Percentiles rank a stretch among this genome's conserved stretches.
These are phyloP conservation scores for Rhizopogon rudus DNA, from an alignment of 768 basidiomycete genomes.

Conservation along the genomic window DNA sequence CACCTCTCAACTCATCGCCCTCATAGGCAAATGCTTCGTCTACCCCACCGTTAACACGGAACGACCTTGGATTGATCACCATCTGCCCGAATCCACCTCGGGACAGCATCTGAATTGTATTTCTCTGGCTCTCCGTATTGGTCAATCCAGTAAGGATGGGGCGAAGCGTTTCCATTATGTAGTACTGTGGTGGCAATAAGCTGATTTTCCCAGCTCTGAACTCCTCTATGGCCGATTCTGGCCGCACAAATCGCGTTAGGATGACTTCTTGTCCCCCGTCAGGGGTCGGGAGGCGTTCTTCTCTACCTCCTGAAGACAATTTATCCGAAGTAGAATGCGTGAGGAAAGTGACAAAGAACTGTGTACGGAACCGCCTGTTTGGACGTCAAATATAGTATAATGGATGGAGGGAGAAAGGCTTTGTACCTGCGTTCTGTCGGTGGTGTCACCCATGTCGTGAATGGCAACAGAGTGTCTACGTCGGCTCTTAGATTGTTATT, in stretches of 20 bases:
- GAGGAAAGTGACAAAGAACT: constrained; percentile 66
- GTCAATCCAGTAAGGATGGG: constrained; percentile 39
- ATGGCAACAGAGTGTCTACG: constrained; percentile 48
- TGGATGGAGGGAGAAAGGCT: neutral
- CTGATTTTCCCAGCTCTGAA: constrained; percentile 45
- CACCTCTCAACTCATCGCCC: constrained; percentile 66
- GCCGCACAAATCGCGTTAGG: constrained; percentile 61
- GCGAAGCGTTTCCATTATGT: constrained; percentile 59
- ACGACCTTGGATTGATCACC: constrained; percentile 48
- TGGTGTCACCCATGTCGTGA: constrained; percentile 78
- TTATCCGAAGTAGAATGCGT: constrained; percentile 36
- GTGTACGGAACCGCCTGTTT: constrained; percentile 65
- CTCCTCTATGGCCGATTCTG: constrained; percentile 46
- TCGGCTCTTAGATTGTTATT: constrained; percentile 41
- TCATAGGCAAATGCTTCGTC: constrained; percentile 54
- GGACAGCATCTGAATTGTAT: constrained; percentile 42
- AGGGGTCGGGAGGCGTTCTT: constrained; percentile 58
- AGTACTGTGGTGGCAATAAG: constrained; percentile 74
- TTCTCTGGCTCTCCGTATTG: constrained; percentile 42
- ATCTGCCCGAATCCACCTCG: constrained; percentile 53
- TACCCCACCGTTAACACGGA: constrained; percentile 39
- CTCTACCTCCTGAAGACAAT: constrained; percentile 48
- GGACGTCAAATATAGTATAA: neutral
- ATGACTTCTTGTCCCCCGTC: constrained; percentile 71
- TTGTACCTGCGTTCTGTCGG: constrained; percentile 42